These are phyloP conservation scores for Aspergillus brunneoviolaceus DNA, from an alignment of 2,329 filamentous ascomycete species.

Conservation along the genomic window DNA sequence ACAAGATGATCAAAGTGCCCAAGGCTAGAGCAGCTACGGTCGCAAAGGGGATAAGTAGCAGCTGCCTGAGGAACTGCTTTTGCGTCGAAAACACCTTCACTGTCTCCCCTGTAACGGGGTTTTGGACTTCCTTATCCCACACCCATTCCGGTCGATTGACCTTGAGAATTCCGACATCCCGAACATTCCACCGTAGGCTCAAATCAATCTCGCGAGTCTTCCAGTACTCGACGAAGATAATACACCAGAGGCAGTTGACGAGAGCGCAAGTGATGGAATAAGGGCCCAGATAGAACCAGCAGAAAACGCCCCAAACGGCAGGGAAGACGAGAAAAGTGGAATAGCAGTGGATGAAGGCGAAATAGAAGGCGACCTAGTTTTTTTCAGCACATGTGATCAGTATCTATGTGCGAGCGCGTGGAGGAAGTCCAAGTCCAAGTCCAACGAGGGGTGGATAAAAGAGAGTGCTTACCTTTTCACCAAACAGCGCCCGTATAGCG, in stretches of 20 bases:
- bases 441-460: background rate
- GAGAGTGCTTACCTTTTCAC: constrained; percentile 57
- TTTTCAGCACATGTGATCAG: background rate
- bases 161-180: constrained; percentile 79
- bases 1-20: constrained; percentile 77
- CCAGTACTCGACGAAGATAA: constrained; percentile 94
- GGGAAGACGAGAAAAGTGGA: constrained; percentile 83
- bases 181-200: constrained; percentile 83
- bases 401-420: background rate
- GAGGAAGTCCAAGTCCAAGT: too few species aligned
- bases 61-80: constrained; percentile 73
- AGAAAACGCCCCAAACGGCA: constrained; percentile 70
- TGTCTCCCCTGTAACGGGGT: constrained; percentile 78
- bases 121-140: constrained; percentile 73
- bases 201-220: constrained; percentile 89
- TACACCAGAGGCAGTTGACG: constrained; percentile 77
- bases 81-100: constrained; percentile 72
- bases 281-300: constrained; percentile 79
- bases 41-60: constrained; percentile 83
- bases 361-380: constrained; percentile 80
- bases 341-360: constrained; percentile 89
- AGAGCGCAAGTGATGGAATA: constrained; percentile 88
- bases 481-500: constrained; percentile 72
- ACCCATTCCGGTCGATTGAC: constrained; percentile 73
- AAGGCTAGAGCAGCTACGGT: constrained; percentile 69